Evolutionary conservation across 129 eudicot genomes (phyloP), one percentile per base, ranked within the genome.

Genomic region (Chrysanthemum makinoi): DNA sequence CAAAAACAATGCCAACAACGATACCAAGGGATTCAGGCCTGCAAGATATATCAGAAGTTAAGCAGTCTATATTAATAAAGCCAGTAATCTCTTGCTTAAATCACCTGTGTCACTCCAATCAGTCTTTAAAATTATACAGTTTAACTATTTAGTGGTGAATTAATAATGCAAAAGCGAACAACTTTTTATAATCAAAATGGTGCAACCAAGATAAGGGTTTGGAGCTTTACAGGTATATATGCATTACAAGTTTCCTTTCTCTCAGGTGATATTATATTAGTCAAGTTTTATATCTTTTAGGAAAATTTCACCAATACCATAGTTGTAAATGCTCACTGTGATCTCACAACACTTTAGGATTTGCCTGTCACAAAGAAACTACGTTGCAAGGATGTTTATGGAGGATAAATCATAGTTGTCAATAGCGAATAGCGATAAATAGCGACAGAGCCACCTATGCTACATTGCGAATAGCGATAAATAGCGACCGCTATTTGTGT

Each of bases 21-120:
- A 94, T 94, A 5, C 99, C 99, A 78, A 94, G 73, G 4, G 97
- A 87, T 79, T 94, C 99, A 44, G 99, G 99, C 84, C 99, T 94
- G 99, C 91, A 80, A 70, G 71, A 72, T 20, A 78, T 50, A 65
- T 20, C 46, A 52, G 62, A 58, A 67, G 61, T 47, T 39, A 39
- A 39, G 46, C 46, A 39, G 9, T 39, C 46, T 39, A 39, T 39
- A 39, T 39, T 39, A 39, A 22, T 22, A 22, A 22, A 22, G 24
- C 24, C 44, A 39, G 39, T 39, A 6, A 39, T 39, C 10, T 5
- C 7, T 39, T 39, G 44, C 44, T 39, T 7, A 39, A 39, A 39
- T 39, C 44, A 39, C 44, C 44, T 39, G 44, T 5, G 44, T 66
- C 13, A 10, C 3, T 48, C 19, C 44, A 66, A 22, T 11, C 58